These are phyloP conservation scores for Venturia carpophila DNA, from an alignment of 2,329 filamentous ascomycete genomes.

Conservation along the genomic window DNA sequence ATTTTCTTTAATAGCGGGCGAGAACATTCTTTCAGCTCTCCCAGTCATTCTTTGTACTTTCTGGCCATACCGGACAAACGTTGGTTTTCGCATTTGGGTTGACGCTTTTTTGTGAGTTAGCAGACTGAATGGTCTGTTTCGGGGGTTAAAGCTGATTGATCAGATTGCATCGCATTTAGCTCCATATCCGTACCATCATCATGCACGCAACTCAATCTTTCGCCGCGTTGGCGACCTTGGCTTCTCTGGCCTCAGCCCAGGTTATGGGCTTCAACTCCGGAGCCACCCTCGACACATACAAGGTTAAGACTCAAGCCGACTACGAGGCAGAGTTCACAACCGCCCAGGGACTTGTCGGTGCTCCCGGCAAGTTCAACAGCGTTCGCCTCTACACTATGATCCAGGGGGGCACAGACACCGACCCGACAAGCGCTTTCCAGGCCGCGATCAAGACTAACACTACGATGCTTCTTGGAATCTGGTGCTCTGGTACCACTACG, in stretches of 20 bases:
- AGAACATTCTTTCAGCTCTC: neutral
- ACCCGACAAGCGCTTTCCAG: constrained; percentile 25
- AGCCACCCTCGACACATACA: constrained; percentile 26
- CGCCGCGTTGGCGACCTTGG: neutral
- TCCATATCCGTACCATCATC: neutral
- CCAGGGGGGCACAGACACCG: constrained; percentile 13
- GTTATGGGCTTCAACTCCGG: constrained; percentile 30
- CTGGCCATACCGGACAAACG: neutral
- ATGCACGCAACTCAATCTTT: constrained; percentile 2
- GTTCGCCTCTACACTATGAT: constrained; percentile 18
- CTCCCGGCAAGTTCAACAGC: constrained; percentile 16
- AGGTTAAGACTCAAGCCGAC: constrained; percentile 12
- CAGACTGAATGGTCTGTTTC: neutral
- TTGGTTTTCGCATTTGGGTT: neutral
- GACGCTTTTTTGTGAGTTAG: neutral
- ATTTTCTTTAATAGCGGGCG: constrained; percentile 3
- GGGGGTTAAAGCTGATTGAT: neutral
- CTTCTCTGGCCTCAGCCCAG: constrained; percentile 4
- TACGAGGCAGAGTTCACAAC: constrained; percentile 16
- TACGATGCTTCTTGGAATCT: constrained; percentile 32
- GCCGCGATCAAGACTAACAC: constrained; percentile 31
- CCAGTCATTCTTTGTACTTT: neutral
- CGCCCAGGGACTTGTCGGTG: constrained; percentile 13
- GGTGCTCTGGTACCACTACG: constrained; percentile 24
- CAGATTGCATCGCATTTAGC: neutral